Evolutionary conservation across 2,329 filamentous ascomycete genomes (phyloP), one percentile per base, ranked within the genome.

Genomic region (Fusarium aywerte): DNA sequence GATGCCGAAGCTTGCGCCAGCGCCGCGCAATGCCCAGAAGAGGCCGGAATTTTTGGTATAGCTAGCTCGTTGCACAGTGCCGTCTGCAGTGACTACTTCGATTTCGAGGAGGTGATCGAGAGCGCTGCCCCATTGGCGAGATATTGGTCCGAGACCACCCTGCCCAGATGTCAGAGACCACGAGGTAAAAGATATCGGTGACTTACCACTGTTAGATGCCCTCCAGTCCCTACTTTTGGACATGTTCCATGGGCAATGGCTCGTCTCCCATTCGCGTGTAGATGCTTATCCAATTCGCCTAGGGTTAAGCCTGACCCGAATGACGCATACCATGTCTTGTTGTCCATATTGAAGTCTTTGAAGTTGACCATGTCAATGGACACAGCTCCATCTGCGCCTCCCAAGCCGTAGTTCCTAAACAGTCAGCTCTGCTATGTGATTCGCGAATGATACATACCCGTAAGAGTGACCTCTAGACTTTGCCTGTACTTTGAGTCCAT

Each of bases 381-480:
- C 7, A 89, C 75, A 7, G 77, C 80, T 20, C 85, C 85, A 53
- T 84, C 79, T 12, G 78, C 76, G 9, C 85, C 85, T 2, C 85
- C 85, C 1, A 85, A 67, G 11, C 83, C 79, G 50, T 75, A 77
- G 59, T 81, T 81, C 16, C 79, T 81, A 25, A 15, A 4, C 4
- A 2, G 4, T 63, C 3, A 67, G 38, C 40, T 8, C 12, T 25
- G 7, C 5, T 2, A 2, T 2, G 2, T 1, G 5, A 0, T 3
- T 20, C 3, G 5, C 0, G 43, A 1, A 7, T 1, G 7, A 1
- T n/a, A 62, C 82, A 69, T 74, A 85, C 84, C 80, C 87, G 65
- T 88, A 91, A 0, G 87, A 90, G 70, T 90, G 89, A 0, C 89
- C 89, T 5, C 88, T 89, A 3, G 86, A 88, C 65, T 82, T 85